Base-by-base conservation (phyloP, 1,284 basidiomycete species). In the Melampsora americana region DNA sequence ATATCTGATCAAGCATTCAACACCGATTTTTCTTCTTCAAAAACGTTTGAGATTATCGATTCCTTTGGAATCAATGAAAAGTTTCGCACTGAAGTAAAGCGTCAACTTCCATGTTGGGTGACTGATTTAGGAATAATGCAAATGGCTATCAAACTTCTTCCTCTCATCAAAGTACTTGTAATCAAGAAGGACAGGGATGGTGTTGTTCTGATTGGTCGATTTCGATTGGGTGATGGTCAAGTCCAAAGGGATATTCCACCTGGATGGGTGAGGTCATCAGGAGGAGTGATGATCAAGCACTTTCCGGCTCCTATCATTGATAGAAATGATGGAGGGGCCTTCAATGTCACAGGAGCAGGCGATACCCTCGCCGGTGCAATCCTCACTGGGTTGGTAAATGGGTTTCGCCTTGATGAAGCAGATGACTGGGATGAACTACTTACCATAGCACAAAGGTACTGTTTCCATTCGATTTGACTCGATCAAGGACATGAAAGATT, bases 301-400 rank as follows among this genome's bases (percentile, higher is more conserved):
- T 72, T 72, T 46, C 60, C 59, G 4, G 69, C 69, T 20, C n/a
- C 7, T n/a, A 9, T 3, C 42, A n/a, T 42, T 18, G 6, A 46
- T 26, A 26, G 46, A 9, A 6, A 59, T 60, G 26, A 20, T 42
- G 64, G 18, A 66, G 16, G 11, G 20, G 2, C 18, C n/a, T 18
- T 89, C 9, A 93, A 90, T 79, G 91, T 92, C 12, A 96, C 93
- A 0, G 94, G 94, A 2, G 93, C 92, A 1, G 94, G 94, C 0
- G 93, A 97, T 83, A 89, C 92, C 1, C 87, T 95, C 26, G 92
- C 92, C 3, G 93, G 92, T 9, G 87, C 89, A 0, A 81, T 94
- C 26, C 83, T 85, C 28, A 30, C 26, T n/a, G 23, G 44, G 20
- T 18, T 72, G 28, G 61, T 44, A 11, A 35, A 35, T 9, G 35